Base-by-base conservation (phyloP, 2,329 filamentous ascomycete species). In the Peltaster fructicola region DNA sequence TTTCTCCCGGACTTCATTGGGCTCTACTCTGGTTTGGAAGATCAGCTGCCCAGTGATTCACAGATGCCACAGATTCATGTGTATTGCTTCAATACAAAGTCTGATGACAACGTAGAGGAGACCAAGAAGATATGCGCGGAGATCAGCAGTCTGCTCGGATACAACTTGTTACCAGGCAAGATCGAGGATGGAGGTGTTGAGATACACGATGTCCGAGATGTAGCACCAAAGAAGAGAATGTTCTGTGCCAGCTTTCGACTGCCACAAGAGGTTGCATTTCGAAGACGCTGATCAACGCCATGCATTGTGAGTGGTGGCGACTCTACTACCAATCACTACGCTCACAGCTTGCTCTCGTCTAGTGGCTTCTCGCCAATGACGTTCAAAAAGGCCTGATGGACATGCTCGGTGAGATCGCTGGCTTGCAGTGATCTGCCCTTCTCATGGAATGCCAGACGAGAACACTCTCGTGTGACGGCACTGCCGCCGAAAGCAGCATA, bases 211-310 rank as follows among this genome's bases (percentile, higher is more conserved):
- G 81, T 95, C 16, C 65, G 88, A 35, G 72, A 90, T 38, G 88
- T 98, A 27, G 79, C 82, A 30, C 88, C 88, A 4, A 75, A 80
- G 44, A 98, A 98, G 62, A 68, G 76, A 45, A 93, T 93, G 84
- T 95, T 85, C 51, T 95, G 88, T 50, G 85, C 81, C 15, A 90
- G 72, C 38, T 95, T 98, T 53, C 68, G 82, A 33, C 47, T 98
- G 31, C 88, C 88, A 2, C 53, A 59, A 16, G 71, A 79, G 40
- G 79, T 93, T 5, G 88, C 84, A 8, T 93, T 92, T 55, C 61
- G 65, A 16, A 24, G 33, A 15, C 22, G 22, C 8, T n/a, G n/a
- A n/a, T n/a, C n/a, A n/a, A n/a, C n/a, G n/a, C n/a, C n/a, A n/a
- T n/a, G n/a, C n/a, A n/a, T n/a, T n/a, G n/a, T n/a, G n/a, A n/a